phyloP scores from a whole-genome alignment of 2,329 filamentous ascomycete species.

The Fusarium metavorans region DNA sequence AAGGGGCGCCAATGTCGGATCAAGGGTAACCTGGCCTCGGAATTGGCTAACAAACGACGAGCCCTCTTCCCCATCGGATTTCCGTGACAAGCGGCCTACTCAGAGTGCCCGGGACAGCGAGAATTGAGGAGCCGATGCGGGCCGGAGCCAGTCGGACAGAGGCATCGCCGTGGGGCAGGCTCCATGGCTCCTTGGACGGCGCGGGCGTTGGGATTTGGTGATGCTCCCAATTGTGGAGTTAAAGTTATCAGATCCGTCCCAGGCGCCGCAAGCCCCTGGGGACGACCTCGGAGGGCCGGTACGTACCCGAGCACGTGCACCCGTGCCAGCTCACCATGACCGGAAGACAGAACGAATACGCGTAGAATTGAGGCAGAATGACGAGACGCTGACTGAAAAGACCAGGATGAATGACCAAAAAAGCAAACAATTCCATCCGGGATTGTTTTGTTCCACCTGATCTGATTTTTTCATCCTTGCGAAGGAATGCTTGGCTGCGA shows the following conservation, averaged over 20 bases:
- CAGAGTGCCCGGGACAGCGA: constrained; percentile 2
- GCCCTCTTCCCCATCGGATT: constrained; percentile 21
- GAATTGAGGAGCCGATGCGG: constrained; percentile 7
- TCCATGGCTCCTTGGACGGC: constrained; percentile 19
- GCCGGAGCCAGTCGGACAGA: constrained; percentile 22
- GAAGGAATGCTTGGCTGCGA: not conserved
- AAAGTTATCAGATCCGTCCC: constrained; percentile 49
- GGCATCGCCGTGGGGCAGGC: constrained; percentile 30
- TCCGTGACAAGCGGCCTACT: constrained; percentile 11
- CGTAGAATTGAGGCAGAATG: not conserved
- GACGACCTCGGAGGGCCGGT: not conserved
- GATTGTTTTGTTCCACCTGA: constrained; percentile 18
- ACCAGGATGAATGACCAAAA: not conserved
- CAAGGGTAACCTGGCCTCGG: constrained; percentile 10
- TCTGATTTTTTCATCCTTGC: constrained; percentile 9
- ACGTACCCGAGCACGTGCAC: not conserved
- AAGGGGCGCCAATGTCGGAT: constrained; percentile 32
- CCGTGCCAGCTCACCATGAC: not conserved
- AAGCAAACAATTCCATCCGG: constrained; percentile 6
- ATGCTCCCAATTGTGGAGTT: constrained; percentile 39
- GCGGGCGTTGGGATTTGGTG: constrained; percentile 24
- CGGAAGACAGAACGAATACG: not conserved
- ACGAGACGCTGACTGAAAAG: constrained; percentile 1
- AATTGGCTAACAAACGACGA: not conserved
- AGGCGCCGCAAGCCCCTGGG: constrained; percentile 25